Conservation (phyloP, 2,329 filamentous ascomycete species). For the Penicillium sp. region DNA sequence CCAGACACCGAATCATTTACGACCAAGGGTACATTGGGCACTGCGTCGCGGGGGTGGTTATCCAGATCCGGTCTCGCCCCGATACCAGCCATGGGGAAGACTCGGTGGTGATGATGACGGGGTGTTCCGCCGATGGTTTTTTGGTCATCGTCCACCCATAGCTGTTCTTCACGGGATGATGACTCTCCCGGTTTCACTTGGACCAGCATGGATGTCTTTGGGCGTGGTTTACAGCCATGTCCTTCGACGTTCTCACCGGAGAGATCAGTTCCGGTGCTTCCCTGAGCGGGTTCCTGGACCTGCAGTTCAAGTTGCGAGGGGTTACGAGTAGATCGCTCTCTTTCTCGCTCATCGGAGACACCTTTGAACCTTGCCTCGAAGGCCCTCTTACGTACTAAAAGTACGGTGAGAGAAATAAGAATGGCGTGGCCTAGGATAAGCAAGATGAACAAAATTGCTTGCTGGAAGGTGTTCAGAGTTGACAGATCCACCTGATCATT, state of each 20-base stretch:
- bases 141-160: conserved; percentile 36
- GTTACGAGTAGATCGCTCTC: conserved; percentile 12
- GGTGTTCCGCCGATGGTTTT: conserved; percentile 25
- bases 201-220: conserved; percentile 5
- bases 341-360: conserved; percentile 45
- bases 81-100: conserved; percentile 39
- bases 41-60: conserved; percentile 35
- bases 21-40: conserved; percentile 20
- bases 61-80: conserved; percentile 36
- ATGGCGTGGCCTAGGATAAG: conserved; percentile 67
- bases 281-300: background rate
- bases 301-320: conserved; percentile 14
- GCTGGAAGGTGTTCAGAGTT: conserved; percentile 66
- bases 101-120: conserved; percentile 26
- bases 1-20: conserved; percentile 22
- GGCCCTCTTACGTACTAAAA: conserved; percentile 59
- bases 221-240: background rate
- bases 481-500: conserved; percentile 51
- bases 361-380: conserved; percentile 63
- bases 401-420: conserved; percentile 65
- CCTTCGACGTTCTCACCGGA: background rate
- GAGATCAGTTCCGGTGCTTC: background rate
- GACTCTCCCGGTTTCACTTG: conserved; percentile 3
- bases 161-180: conserved; percentile 10
- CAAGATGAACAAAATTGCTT: conserved; percentile 63